Conservation (phyloP, 139 green algal species). For the Auxenochlorella pyrenoidosa region DNA sequence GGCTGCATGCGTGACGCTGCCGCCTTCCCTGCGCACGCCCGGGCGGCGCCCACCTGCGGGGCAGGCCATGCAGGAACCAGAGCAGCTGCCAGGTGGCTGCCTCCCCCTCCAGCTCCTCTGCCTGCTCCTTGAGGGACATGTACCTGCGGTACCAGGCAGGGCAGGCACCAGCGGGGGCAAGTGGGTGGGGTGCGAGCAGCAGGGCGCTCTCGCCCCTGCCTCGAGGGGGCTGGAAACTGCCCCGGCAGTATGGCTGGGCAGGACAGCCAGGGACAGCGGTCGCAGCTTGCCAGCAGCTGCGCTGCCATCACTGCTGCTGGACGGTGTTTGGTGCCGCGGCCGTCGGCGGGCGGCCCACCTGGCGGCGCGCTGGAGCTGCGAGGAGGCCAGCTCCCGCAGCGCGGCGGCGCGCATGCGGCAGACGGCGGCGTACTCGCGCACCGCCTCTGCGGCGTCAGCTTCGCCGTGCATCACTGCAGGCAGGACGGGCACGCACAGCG, state of each 20-base stretch:
- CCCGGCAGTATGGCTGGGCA: too few relatives aligned
- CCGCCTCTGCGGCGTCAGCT: slow-evolving; percentile 9
- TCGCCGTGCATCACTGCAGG: slow-evolving; percentile 42
- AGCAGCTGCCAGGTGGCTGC: slow-evolving; percentile 75
- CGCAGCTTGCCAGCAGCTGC: too few relatives aligned
- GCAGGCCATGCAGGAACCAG: slow-evolving; percentile 57
- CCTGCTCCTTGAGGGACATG: slow-evolving; percentile 56
- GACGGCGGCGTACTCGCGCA: slow-evolving; percentile 36
- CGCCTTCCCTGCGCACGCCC: slow-evolving; percentile 27
- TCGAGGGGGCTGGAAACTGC: too few relatives aligned
- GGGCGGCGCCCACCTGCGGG: slow-evolving; percentile 50
- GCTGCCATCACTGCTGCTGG: too few relatives aligned
- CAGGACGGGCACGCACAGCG: too few relatives aligned
- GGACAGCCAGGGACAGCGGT: too few relatives aligned
- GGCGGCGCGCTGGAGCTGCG: slow-evolving; percentile 64
- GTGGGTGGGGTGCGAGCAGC: too few relatives aligned
- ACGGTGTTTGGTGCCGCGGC: neutral
- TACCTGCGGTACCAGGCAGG: slow-evolving; percentile 16
- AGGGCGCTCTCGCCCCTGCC: too few relatives aligned
- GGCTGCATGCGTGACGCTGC: too few relatives aligned
- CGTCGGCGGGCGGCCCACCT: neutral
- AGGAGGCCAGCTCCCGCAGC: slow-evolving; percentile 44
- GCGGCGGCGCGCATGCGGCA: slow-evolving; percentile 38
- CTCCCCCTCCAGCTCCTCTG: slow-evolving; percentile 69
- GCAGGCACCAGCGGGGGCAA: neutral